A percentile compares a stretch with the other conserved stretches of the same genome.
Evolutionary conservation across 441 rosid species (phyloP).

Genomic region (Pelargonium fulgidum): DNA sequence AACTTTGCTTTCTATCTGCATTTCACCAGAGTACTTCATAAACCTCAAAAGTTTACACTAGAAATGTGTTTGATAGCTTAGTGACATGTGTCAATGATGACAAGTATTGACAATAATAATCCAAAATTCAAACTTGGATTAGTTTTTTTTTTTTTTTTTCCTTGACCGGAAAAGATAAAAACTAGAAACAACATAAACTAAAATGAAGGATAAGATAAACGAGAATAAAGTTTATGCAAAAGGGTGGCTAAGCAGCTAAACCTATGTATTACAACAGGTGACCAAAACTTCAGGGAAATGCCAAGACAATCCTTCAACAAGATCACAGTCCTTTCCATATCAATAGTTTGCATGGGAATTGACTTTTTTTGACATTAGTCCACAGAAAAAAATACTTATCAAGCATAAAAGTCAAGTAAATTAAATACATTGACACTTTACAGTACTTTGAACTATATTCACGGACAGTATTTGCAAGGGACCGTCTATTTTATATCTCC

Average conservation of each 20-base stretch:
- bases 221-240: background rate
- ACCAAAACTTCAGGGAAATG: background rate
- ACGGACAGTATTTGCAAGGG: no score
- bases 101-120: background rate
- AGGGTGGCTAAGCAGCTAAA: background rate
- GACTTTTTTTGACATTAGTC: no score
- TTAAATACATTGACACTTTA: no score
- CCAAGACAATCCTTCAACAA: background rate
- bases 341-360: background rate
- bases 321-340: background rate
- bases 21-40: slow-evolving; percentile 17
- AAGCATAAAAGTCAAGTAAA: no score
- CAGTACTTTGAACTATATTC: no score
- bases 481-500: no score
- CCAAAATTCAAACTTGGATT: no score
- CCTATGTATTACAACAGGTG: background rate
- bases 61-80: background rate
- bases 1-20: slow-evolving; percentile 77
- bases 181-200: no score
- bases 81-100: no score
- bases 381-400: no score
- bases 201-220: background rate
- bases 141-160: no score
- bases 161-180: no score
- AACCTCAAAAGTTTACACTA: background rate